Evolutionary conservation across 2,329 filamentous ascomycete species (phyloP).

Genomic region (Westerdykella aurantiaca): DNA sequence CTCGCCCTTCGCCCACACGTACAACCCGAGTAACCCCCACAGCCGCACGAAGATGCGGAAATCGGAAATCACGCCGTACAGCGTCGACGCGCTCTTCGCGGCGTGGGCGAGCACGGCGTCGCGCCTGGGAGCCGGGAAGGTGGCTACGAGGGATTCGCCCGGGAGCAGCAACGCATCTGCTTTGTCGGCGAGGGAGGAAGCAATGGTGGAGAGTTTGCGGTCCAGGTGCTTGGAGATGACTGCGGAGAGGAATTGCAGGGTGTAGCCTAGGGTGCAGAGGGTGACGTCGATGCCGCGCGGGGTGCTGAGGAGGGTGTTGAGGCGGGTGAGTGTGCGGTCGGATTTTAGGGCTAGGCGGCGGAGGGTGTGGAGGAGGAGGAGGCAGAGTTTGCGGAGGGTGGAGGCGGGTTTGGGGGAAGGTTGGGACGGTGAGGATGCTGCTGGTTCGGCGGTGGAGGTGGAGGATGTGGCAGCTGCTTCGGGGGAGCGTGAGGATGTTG

Average conservation of each 20-base stretch:
- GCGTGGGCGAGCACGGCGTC: constrained; percentile 31
- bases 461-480: constrained; percentile 7
- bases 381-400: background rate
- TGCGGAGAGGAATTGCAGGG: constrained; percentile 38
- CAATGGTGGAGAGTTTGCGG: constrained; percentile 30
- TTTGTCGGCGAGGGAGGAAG: constrained; percentile 34
- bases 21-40: constrained; percentile 70
- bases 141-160: constrained; percentile 39
- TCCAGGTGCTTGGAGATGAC: constrained; percentile 36
- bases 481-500: constrained; percentile 2
- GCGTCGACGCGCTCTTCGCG: constrained; percentile 34
- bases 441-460: constrained; percentile 6
- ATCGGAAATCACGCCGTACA: constrained; percentile 64
- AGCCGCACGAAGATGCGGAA: constrained; percentile 67
- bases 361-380: constrained; percentile 9
- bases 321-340: constrained; percentile 30
- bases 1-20: constrained; percentile 55
- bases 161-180: constrained; percentile 35
- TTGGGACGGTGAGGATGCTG: constrained; percentile 1
- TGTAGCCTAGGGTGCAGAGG: constrained; percentile 42
- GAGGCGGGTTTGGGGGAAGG: constrained; percentile 11
- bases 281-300: constrained; percentile 37
- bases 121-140: constrained; percentile 28
- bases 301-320: constrained; percentile 36
- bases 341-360: constrained; percentile 19